Base-by-base conservation (phyloP, 108 stramenopile species). In the Bacterosira constricta region DNA sequence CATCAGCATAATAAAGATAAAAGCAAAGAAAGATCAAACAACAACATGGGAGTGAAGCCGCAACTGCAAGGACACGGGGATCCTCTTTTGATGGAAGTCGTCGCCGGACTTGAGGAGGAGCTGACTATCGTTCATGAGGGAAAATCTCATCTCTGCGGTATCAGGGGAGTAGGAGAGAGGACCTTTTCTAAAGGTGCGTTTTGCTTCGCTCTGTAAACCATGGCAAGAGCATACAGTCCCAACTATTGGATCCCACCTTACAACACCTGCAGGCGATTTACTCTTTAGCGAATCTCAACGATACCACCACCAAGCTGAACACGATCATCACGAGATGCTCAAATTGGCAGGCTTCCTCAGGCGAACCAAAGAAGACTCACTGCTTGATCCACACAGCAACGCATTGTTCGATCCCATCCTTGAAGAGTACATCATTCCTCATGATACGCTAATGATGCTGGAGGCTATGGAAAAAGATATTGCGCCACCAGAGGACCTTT, bases 31-130 rank as follows among this genome's bases (percentile, higher is more conserved):
- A 31, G n/a, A 26, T n/a, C 8, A 13, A 63, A 11, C 1, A 47
- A 47, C 6, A n/a, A n/a, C 20, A 71, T 61, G 70, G 60, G 29
- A 30, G 46, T 61, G 6, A 27, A 52, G n/a, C 50, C 60, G 31
- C 56, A 58, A 51, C 49, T 71, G 12, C 39, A 55, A 36, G 61
- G 62, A 12, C 71, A 62, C 23, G 71, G 61, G 10, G 71, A 73
- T 59, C 71, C 71, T 23, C 41, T 73, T 18, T 31, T 73, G 0
- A 23, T 44, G 51, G 62, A 63, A 44, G 62, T 72, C 20, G 42
- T 56, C 9, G 25, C 13, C 3, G 35, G 62, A 2, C 54, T 63
- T 3, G 70, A 61, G 38, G 20, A 61, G 32, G 20, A 23, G 13
- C 2, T 27, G 9, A 27, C 29, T 26, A 26, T 30, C 29, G 21